Percentiles rank a stretch among this genome's conserved stretches.
Conservation (phyloP, 164 flowering plant genomes). For the Chimonanthus praecox region DNA sequence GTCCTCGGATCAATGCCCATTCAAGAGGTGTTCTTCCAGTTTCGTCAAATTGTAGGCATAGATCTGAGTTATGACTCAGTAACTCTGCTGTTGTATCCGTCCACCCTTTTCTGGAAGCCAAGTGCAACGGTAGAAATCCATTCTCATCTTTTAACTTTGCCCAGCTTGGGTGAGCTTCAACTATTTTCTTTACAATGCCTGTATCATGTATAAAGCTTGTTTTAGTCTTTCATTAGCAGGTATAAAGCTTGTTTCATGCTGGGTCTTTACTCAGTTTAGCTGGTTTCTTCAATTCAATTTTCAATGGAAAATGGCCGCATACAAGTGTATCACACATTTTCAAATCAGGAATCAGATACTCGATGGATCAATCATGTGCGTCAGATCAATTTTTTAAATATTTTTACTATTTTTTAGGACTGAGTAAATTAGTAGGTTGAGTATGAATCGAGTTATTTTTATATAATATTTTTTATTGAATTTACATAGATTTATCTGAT, state of each 20-base stretch:
- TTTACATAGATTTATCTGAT: too few relatives aligned
- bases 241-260: neutral
- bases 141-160: neutral
- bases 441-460: too few relatives aligned
- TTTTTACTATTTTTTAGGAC: too few relatives aligned
- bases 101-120: neutral
- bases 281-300: too few relatives aligned
- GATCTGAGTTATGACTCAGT: neutral
- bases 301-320: too few relatives aligned
- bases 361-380: neutral
- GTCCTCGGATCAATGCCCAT: neutral
- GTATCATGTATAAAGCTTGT: neutral
- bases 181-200: neutral
- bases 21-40: neutral
- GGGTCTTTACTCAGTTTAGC: neutral
- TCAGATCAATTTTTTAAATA: too few relatives aligned
- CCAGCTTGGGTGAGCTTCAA: neutral
- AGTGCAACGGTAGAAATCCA: conserved; percentile 4
- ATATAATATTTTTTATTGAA: too few relatives aligned
- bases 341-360: neutral
- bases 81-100: neutral
- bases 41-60: neutral
- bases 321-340: too few relatives aligned
- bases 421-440: too few relatives aligned
- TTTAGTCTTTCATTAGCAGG: neutral